phyloP scores from a whole-genome alignment of 768 basidiomycete genomes.

The Rubroboletus pulcherrimus region DNA sequence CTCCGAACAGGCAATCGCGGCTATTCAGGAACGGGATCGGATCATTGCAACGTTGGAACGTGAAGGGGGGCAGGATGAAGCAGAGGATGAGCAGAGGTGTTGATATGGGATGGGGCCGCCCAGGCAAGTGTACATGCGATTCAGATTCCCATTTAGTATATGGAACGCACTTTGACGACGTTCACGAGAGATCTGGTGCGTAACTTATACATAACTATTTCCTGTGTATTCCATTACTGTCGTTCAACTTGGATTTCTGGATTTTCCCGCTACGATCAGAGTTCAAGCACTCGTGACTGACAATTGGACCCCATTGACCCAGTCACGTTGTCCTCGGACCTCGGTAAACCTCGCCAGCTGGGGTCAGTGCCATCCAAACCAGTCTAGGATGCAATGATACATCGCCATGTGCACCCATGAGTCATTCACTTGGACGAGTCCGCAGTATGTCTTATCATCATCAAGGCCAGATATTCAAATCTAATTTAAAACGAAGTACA shows the following conservation, averaged over 20 bases:
- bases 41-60: constrained; percentile 9
- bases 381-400: not conserved
- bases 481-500: not conserved
- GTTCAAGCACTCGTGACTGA: not conserved
- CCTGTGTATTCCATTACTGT: not conserved
- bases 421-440: not conserved
- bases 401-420: not conserved
- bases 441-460: not conserved
- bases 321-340: not conserved
- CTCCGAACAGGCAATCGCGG: constrained; percentile 32
- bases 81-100: not conserved
- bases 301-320: not conserved
- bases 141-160: not conserved
- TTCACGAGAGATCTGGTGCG: not conserved
- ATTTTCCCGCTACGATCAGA: not conserved
- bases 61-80: constrained; percentile 8
- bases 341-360: not conserved
- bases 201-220: not conserved
- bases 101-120: not conserved
- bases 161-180: not conserved
- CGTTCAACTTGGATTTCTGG: not conserved
- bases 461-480: not conserved
- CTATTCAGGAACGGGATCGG: constrained; percentile 30
- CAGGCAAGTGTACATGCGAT: not conserved
- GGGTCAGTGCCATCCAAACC: not conserved